Evolutionary conservation across 805 yeast genomes (phyloP).

Genomic region (Schwanniomyces vanrijiae): DNA sequence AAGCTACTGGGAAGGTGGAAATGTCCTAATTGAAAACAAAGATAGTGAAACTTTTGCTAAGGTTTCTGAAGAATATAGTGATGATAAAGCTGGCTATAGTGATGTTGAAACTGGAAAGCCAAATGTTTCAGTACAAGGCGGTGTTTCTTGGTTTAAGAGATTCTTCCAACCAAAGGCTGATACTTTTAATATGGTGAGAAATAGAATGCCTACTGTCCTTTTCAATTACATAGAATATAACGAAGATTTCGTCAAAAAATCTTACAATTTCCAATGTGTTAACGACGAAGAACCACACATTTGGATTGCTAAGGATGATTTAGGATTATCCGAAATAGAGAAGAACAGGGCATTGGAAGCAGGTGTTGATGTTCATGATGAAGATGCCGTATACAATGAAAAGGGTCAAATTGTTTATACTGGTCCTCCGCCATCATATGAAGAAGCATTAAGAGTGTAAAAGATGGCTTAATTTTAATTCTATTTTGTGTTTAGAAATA

Average conservation of each 20-base stretch:
- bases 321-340: constrained; percentile 65
- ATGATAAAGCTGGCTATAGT: neutral
- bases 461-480: neutral
- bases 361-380: constrained; percentile 56
- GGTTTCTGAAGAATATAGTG: constrained; percentile 4
- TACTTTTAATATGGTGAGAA: constrained; percentile 46
- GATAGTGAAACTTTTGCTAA: constrained; percentile 4
- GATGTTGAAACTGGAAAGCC: constrained; percentile 2
- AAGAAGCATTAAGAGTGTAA: constrained; percentile 43
- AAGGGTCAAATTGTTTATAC: constrained; percentile 53
- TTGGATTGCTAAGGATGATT: constrained; percentile 70
- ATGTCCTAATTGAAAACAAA: constrained; percentile 24
- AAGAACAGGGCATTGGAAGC: constrained; percentile 55
- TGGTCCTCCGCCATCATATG: constrained; percentile 74
- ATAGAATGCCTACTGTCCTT: constrained; percentile 41
- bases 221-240: constrained; percentile 43
- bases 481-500: neutral
- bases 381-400: constrained; percentile 56
- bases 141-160: constrained; percentile 31
- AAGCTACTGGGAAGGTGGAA: constrained; percentile 46
- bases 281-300: constrained; percentile 57
- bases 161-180: constrained; percentile 51
- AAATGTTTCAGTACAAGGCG: constrained; percentile 11
- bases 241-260: constrained; percentile 37
- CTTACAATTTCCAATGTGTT: constrained; percentile 59